Conservation (phyloP, 257 asterid genomes). For the Gentiana straminea region DNA sequence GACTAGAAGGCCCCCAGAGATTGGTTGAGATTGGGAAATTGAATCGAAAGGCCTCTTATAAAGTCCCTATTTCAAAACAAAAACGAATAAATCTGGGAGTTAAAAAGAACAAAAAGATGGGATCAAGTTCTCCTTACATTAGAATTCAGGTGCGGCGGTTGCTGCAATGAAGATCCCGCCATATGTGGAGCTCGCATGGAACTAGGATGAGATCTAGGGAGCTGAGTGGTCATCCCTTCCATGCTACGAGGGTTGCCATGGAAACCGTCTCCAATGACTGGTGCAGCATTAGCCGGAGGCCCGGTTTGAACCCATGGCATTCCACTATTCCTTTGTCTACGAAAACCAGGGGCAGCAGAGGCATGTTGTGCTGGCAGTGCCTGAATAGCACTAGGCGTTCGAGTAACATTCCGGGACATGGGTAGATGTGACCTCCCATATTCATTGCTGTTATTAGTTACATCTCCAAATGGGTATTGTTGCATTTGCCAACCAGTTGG, state of each 20-base stretch:
- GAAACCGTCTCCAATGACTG: slow-evolving; percentile 11
- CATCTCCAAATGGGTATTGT: slow-evolving; percentile 33
- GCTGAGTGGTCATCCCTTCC: slow-evolving; percentile 14
- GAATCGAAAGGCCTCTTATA: slow-evolving; percentile 16
- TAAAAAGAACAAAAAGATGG: neutral
- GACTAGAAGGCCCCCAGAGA: slow-evolving; percentile 17
- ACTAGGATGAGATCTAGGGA: slow-evolving; percentile 12
- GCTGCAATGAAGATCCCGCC: slow-evolving; percentile 22
- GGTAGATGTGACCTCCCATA: slow-evolving; percentile 32
- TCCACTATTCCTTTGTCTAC: slow-evolving; percentile 19
- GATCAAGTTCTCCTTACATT: slow-evolving; percentile 21
- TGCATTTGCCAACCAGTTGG: slow-evolving; percentile 27
- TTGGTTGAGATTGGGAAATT: slow-evolving; percentile 24
- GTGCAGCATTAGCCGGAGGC: slow-evolving; percentile 25
- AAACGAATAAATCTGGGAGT: slow-evolving; percentile 8
- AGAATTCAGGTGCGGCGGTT: slow-evolving; percentile 14
- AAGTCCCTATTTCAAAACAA: slow-evolving; percentile 19
- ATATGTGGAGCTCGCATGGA: slow-evolving; percentile 19
- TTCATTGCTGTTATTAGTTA: slow-evolving; percentile 19
- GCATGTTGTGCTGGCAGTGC: slow-evolving; percentile 56
- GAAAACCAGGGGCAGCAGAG: slow-evolving; percentile 15
- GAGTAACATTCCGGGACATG: slow-evolving; percentile 27
- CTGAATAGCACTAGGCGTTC: slow-evolving; percentile 50
- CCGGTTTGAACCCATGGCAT: slow-evolving; percentile 12
- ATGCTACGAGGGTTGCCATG: slow-evolving; percentile 5